Base-by-base conservation (phyloP, 1,284 basidiomycete species). In the Tausonia pullulans region DNA sequence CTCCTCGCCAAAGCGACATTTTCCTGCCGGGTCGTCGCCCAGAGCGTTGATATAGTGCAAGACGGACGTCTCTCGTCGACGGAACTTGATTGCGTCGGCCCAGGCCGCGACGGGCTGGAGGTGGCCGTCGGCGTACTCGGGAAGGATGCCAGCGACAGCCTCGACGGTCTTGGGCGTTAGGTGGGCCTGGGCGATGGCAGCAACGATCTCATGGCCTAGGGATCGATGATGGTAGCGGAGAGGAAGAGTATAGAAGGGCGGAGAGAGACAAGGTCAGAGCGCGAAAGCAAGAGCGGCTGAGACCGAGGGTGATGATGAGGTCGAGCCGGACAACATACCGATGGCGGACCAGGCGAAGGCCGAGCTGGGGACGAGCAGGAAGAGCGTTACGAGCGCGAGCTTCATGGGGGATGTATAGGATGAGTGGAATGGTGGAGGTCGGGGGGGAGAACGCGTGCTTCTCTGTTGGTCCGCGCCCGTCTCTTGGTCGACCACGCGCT, bases 121-220 rank as follows among this genome's bases (percentile, higher is more conserved):
- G 74, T 88, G 84, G 73, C 90, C 91, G n/a, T 75, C 71, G 3
- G 77, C 74, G 60, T 81, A 79, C 54, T 75, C 75, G 65, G 84
- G 83, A 68, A 94, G 84, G 65, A 81, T 78, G 13, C 69, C 74
- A 71, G 89, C 92, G 61, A 96, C 79, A 55, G 80, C 80, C 7
- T 83, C 80, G 62, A 86, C 80, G 1, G 88, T 86, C 2, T 79
- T 78, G 0, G 89, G 88, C 72, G 90, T 83, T 4, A 96, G 81
- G 74, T 95, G 85, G 63, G 92, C 88, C 74, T 96, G 89, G 0
- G 93, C 92, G 65, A 97, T 90, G 5, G 91, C 93, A 2, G 91
- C 93, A 1, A 92, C 84, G 57, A 95, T 87, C 77, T 94, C 87
- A 70, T 96, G 92, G 13, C 92, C 91, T 82, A 72, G 10, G 13